Evolutionary conservation across 768 basidiomycete genomes (phyloP), one percentile per base, ranked within the genome.

Genomic region (Boletus rubropictus): DNA sequence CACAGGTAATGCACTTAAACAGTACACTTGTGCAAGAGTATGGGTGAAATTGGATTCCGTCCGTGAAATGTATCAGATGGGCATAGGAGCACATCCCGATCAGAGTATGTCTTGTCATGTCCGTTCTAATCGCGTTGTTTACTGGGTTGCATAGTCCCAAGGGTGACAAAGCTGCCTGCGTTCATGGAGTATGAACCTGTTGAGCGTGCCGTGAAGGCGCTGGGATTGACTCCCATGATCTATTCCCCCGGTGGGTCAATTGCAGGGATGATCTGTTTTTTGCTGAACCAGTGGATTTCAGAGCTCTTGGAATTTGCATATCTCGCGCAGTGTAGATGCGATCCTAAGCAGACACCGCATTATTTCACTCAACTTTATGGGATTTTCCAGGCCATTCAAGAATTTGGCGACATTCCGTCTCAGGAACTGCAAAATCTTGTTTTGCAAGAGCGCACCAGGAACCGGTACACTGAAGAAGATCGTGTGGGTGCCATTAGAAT

Each of bases 221-320:
- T 90, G 29, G 88, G 89, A 5, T 61, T 89, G 59, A 89, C 86
- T 4, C 72, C 77, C 7, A 77, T 71, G 38, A 79, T 81, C 11
- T 86, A 80, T 58, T 79, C 84, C 7, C 65, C 78, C 27, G 82
- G 88, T 87, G 53, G 44, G 72, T 58, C 10, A 1, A 28, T 46
- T 18, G 17, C 1, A 17, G 0, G n/a, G 9, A 24, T 24, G 40
- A 7, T 32, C 12, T 25, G 29, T 38, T 34, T 29, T 21, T 14
- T 35, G 28, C 35, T 52, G 31, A 58, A 39, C 39, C 42, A 29
- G 51, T 12, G 14, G 11, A 29, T 32, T 14, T 22, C 54, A 91
- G 89, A 85, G 20, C 69, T 88, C 11, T 73, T 92, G 44, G 70
- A 71, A n/a, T 90, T 88, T 61, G 87, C 82, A 1, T 92, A 91